phyloP scores from a whole-genome alignment of 306 rosid genomes.

The Pyrus pyrifolia region DNA sequence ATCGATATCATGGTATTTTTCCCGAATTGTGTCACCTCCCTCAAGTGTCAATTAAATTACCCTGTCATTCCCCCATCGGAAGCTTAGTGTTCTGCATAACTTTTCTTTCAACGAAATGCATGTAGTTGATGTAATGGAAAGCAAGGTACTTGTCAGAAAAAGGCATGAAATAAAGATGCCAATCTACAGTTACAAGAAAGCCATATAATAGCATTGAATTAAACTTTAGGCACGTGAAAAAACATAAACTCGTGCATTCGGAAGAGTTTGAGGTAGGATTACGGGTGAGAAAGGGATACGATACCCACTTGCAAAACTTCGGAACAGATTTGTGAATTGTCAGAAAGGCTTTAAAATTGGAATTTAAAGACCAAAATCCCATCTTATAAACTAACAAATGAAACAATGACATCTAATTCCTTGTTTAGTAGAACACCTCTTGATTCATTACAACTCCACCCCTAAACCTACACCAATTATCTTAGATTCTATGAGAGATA shows the following conservation, averaged over 20 bases:
- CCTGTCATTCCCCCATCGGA: constrained; percentile 17
- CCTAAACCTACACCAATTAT: not conserved
- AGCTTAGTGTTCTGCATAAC: not conserved
- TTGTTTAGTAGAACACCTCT: not conserved
- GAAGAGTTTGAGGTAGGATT: not conserved
- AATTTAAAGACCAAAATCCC: not conserved
- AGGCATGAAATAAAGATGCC: not conserved
- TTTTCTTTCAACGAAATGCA: not conserved
- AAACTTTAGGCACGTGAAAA: not conserved
- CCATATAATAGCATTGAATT: not conserved
- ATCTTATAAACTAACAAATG: not conserved
- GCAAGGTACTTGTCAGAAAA: constrained; percentile 10
- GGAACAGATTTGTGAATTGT: not conserved
- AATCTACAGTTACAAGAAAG: constrained; percentile 12
- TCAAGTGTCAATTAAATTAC: not conserved
- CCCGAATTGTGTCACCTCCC: constrained; percentile 8
- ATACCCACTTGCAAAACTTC: not conserved
- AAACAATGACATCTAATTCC: not conserved
- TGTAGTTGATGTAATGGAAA: not conserved
- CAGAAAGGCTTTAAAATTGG: not conserved
- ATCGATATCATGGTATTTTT: not conserved
- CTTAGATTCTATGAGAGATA: not conserved
- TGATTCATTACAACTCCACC: not conserved
- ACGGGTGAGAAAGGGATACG: not conserved
- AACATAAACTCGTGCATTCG: not conserved